Evolutionary conservation across 495 filamentous ascomycete species (phyloP).

Genomic region (Podospora australis): DNA sequence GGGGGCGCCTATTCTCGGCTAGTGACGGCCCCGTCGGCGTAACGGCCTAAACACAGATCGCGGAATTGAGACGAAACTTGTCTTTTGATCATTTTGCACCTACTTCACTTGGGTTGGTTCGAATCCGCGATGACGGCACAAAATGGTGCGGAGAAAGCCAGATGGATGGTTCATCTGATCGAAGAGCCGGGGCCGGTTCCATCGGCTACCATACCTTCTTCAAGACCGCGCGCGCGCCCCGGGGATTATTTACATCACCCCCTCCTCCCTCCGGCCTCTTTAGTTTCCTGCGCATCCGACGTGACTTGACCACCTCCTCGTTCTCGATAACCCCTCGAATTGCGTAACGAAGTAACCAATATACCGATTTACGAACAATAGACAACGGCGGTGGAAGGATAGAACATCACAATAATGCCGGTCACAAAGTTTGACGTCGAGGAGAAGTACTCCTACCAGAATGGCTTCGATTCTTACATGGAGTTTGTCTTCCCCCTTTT

Average conservation of each 20-base stretch:
- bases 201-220: too few relatives aligned
- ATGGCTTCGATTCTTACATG: slow-evolving; percentile 60
- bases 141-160: not conserved
- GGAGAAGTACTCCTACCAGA: slow-evolving; percentile 60
- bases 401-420: slow-evolving; percentile 34
- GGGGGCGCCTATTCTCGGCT: slow-evolving; percentile 1
- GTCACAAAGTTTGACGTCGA: slow-evolving; percentile 47
- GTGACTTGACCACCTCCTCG: not conserved
- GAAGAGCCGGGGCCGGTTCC: too few relatives aligned
- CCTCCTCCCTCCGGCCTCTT: too few relatives aligned
- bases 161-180: too few relatives aligned
- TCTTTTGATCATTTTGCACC: not conserved
- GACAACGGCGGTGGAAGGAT: too few relatives aligned
- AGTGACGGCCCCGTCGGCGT: not conserved
- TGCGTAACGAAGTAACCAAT: too few relatives aligned
- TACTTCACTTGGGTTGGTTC: not conserved
- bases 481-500: slow-evolving; percentile 38
- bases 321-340: not conserved
- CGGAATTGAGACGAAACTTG: slow-evolving; percentile 12
- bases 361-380: too few relatives aligned
- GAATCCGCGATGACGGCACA: slow-evolving; percentile 5
- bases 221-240: too few relatives aligned
- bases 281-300: not conserved
- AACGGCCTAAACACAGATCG: not conserved
- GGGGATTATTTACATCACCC: too few relatives aligned